Conservation (phyloP, 257 asterid genomes). For the Solanum etuberosum region DNA sequence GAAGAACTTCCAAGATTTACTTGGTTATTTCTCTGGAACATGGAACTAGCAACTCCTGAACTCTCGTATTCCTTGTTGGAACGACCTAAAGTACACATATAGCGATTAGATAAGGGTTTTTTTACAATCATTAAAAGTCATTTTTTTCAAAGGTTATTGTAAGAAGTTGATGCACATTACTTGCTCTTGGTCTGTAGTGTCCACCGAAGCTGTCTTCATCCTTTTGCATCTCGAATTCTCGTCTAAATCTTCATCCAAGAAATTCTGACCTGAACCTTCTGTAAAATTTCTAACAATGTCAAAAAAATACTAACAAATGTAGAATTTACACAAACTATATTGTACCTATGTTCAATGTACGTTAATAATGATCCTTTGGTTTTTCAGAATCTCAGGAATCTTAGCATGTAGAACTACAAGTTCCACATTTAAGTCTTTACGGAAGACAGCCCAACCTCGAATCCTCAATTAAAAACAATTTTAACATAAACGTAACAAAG, state of each 20-base stretch:
- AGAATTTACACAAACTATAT: background rate
- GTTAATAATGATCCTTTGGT: background rate
- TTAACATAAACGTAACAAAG: background rate
- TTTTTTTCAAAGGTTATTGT: background rate
- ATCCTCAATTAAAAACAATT: background rate
- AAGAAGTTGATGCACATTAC: background rate
- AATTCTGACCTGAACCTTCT: conserved; percentile 35
- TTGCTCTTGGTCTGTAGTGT: conserved; percentile 7
- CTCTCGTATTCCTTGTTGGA: background rate
- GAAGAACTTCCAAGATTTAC: background rate
- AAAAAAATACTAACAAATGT: background rate
- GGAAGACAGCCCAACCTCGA: background rate
- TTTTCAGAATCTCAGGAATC: background rate
- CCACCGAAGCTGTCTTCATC: conserved; percentile 11
- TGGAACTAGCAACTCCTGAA: background rate
- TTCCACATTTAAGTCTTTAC: background rate
- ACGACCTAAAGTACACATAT: background rate
- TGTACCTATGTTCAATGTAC: background rate
- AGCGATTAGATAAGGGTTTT: background rate
- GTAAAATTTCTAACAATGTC: background rate
- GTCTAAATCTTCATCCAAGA: conserved; percentile 8
- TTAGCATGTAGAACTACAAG: background rate
- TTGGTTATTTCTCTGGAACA: background rate
- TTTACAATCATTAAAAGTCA: background rate
- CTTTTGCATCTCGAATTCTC: conserved; percentile 7